Evolutionary conservation across 208 protist species (phyloP), one percentile per base, ranked within the genome.

Genomic region (Trypanosoma congolense): DNA sequence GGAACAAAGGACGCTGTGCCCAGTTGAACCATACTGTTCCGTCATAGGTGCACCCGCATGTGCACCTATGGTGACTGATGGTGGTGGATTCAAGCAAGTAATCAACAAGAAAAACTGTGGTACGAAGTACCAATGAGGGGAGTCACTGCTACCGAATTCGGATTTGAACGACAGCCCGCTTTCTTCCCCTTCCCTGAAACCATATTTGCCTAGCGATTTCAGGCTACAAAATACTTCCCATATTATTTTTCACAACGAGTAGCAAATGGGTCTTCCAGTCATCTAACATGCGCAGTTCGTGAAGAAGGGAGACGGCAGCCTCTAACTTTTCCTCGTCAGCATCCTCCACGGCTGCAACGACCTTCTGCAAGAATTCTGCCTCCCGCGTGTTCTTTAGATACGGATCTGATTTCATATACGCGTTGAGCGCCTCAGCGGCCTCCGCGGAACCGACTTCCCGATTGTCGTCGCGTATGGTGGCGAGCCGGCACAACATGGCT

Each of bases 181-280:
- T 16, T 38, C 33, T 6, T 16, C 33, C 33, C 33, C 33, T 38
- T 38, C 33, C 33, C 6, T 38, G 12, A n/a, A n/a, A n/a, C n/a
- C n/a, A n/a, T n/a, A n/a, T n/a, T 12, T 38, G 21, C 18, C 6
- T 42, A 3, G 25, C 29, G n/a, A 21, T 4, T 24, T 6, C 38
- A 38, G 2, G 22, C 78, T 53, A 90, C 50, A 70, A 56, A 38
- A 90, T 63, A 35, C 70, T 82, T 40, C 92, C 79, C 67, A 95
- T 83, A 62, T 95, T 92, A 52, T 87, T 63, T 48, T 88, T 89
- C 26, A 90, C 68, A 22, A 83, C 80, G 12, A 95, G 73, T 45
- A 95, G 56, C 30, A 88, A 73, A 52, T 92, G 76, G 18, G 80
- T 90, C 70, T 90, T 95, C 79, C 78, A 90, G 33, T 90, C 84